Conservation (phyloP, 441 rosid species). For the Gossypium gossypioides region DNA sequence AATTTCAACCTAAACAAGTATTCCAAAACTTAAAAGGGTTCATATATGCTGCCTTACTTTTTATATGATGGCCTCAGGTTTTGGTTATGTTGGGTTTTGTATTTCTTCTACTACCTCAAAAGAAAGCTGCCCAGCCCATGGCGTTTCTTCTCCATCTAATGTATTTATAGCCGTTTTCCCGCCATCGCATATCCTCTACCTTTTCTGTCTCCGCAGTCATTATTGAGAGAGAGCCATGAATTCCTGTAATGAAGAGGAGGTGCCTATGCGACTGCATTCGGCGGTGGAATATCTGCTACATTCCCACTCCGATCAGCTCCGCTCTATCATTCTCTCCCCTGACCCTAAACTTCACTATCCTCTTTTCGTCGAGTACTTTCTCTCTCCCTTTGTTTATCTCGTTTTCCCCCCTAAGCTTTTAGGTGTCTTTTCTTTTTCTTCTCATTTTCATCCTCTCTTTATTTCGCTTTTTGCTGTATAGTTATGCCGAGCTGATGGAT, state of each 20-base stretch:
- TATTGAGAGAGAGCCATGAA: constrained; percentile 3
- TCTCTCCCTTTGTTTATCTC: background rate
- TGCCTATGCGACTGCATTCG: constrained; percentile 25
- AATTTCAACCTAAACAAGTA: too few species aligned
- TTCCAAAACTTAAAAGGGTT: too few species aligned
- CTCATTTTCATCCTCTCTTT: background rate
- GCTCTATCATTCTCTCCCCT: constrained; percentile 46
- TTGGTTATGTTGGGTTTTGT: background rate
- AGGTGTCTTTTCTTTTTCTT: background rate
- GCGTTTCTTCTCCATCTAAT: background rate
- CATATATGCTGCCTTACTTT: too few species aligned
- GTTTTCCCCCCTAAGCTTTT: background rate
- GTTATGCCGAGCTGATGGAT: constrained; percentile 71
- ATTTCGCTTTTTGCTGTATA: constrained; percentile 9
- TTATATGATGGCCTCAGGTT: too few species aligned
- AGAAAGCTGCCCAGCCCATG: background rate
- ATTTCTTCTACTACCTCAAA: background rate
- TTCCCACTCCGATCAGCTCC: constrained; percentile 50
- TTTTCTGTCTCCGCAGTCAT: background rate
- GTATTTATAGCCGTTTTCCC: background rate
- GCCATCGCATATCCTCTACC: background rate
- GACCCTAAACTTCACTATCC: constrained; percentile 76
- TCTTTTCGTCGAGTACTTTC: constrained; percentile 52
- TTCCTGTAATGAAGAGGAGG: constrained; percentile 24
- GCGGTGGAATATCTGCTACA: constrained; percentile 52